Evolutionary conservation across 495 filamentous ascomycete species (phyloP).

Genomic region (Xylaria acuta): DNA sequence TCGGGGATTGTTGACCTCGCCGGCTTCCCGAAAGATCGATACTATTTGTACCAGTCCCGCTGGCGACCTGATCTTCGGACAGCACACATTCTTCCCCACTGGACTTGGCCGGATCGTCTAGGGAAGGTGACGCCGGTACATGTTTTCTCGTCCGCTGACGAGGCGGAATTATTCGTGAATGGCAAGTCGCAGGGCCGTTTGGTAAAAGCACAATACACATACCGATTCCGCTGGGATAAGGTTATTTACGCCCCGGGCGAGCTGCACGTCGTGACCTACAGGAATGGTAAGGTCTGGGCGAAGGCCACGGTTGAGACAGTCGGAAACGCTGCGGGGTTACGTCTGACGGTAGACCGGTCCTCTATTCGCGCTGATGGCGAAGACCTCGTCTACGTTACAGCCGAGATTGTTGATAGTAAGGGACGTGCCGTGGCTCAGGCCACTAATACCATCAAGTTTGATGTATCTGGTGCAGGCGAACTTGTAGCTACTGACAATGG

Average conservation of each 20-base stretch:
- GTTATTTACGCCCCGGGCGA: constrained; percentile 13
- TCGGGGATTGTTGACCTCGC: constrained; percentile 24
- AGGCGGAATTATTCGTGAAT: constrained; percentile 24
- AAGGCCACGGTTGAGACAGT: constrained; percentile 10
- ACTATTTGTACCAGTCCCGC: constrained; percentile 23
- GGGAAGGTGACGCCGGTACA: constrained; percentile 20
- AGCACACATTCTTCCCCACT: constrained; percentile 25
- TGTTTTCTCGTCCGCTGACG: constrained; percentile 25
- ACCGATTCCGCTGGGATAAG: constrained; percentile 24
- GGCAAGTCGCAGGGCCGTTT: constrained; percentile 22
- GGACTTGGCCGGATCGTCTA: constrained; percentile 24
- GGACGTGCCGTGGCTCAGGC: neutral
- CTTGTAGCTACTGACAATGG: constrained; percentile 52
- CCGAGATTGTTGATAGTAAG: constrained; percentile 22
- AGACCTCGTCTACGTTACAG: constrained; percentile 16
- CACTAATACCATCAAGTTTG: constrained; percentile 26
- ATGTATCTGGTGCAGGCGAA: constrained; percentile 40
- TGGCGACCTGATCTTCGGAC: constrained; percentile 25
- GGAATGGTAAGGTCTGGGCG: constrained; percentile 19
- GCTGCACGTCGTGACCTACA: constrained; percentile 22
- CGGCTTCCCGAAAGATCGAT: constrained; percentile 24
- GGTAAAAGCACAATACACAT: neutral
- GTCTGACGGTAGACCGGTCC: constrained; percentile 12
- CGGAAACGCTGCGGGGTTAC: constrained; percentile 8
- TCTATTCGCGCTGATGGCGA: constrained; percentile 19